Conservation (phyloP, 169 alveolate species). For the Pseudocohnilembus persalinus region DNA sequence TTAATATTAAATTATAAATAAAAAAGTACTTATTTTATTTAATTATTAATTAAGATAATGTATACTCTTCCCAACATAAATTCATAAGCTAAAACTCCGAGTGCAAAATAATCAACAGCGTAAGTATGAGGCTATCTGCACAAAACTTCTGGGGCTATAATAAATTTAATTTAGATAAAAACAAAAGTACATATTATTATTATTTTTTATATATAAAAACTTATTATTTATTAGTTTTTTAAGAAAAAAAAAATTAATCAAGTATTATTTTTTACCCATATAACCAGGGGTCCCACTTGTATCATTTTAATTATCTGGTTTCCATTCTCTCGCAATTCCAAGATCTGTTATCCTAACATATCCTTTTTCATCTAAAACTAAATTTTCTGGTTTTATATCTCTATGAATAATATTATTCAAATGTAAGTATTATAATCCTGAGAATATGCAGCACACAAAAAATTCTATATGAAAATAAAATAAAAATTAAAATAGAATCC, state of each 20-base stretch:
- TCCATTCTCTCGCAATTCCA: constrained; percentile 79
- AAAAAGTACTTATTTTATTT: not conserved
- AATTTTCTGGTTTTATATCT: constrained; percentile 84
- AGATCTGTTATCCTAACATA: constrained; percentile 68
- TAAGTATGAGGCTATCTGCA: constrained; percentile 52
- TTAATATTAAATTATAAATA: not conserved
- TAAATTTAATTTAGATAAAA: no score
- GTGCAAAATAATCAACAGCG: constrained; percentile 68
- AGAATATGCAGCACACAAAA: constrained; percentile 63
- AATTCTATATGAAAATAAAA: constrained; percentile 36
- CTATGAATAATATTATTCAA: constrained; percentile 72
- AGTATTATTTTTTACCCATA: constrained; percentile 54
- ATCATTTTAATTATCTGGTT: constrained; percentile 71
- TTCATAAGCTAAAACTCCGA: constrained; percentile 71
- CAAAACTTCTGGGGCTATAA: constrained; percentile 64
- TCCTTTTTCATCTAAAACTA: constrained; percentile 27
- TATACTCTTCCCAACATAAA: constrained; percentile 56
- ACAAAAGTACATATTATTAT: no score
- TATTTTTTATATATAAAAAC: no score
- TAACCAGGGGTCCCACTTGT: constrained; percentile 85
- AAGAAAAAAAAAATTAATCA: not conserved
- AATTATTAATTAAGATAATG: not conserved
- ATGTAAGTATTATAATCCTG: constrained; percentile 83
- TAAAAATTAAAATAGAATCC: constrained; percentile 21
- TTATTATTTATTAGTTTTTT: no score